Percentiles rank a stretch among this genome's conserved stretches.
Evolutionary conservation across 164 flowering plant genomes (phyloP).

Genomic region (Chimonanthus praecox): DNA sequence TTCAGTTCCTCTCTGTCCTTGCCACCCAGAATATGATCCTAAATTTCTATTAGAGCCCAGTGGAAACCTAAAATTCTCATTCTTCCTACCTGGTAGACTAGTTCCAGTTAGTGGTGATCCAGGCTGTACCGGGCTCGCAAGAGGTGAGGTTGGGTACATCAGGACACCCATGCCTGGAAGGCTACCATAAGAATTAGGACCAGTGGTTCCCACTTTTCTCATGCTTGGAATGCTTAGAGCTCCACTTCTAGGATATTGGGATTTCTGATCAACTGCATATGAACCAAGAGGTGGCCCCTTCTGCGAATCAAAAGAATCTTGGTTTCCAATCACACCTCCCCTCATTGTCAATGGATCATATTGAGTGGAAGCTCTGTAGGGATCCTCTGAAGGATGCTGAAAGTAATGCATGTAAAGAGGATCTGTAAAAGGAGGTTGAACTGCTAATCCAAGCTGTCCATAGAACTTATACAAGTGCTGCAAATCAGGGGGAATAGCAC

Average conservation of each 20-base stretch:
- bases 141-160: conserved; percentile 47
- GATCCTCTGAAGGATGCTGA: conserved; percentile 46
- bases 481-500: conserved; percentile 33
- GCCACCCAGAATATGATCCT: conserved; percentile 52
- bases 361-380: conserved; percentile 41
- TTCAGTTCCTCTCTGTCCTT: conserved; percentile 48
- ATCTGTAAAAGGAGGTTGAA: conserved; percentile 51
- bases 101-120: conserved; percentile 50
- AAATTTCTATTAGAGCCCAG: conserved; percentile 38
- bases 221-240: conserved; percentile 25
- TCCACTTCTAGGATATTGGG: conserved; percentile 32
- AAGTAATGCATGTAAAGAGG: conserved; percentile 57
- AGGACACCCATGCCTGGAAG: conserved; percentile 44
- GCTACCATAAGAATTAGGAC: conserved; percentile 43
- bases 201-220: conserved; percentile 46
- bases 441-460: conserved; percentile 51
- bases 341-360: conserved; percentile 31
- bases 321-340: conserved; percentile 28
- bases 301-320: conserved; percentile 20
- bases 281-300: conserved; percentile 24
- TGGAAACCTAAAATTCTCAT: conserved; percentile 41
- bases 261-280: conserved; percentile 35
- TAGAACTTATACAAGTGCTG: conserved; percentile 46
- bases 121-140: conserved; percentile 59
- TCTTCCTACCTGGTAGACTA: conserved; percentile 34